These are phyloP conservation scores for Glycine latifolia DNA, from an alignment of 306 rosid species.

Conservation along the genomic window DNA sequence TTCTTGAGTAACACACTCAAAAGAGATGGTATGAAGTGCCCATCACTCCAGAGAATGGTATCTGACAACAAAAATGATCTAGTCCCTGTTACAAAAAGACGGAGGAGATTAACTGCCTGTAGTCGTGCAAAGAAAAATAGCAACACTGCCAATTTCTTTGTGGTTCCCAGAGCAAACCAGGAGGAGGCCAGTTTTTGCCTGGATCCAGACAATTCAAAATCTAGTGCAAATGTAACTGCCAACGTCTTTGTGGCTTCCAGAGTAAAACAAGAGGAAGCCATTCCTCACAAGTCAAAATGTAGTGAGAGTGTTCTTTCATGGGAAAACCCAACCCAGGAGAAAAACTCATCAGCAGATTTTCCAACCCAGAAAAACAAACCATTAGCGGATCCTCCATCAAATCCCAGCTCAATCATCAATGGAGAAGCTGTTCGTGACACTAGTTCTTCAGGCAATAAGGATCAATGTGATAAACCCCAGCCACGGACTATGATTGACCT, in stretches of 20 bases:
- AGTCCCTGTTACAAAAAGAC: conserved; percentile 55
- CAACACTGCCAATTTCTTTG: conserved; percentile 43
- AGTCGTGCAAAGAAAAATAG: conserved; percentile 52
- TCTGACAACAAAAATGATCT: conserved; percentile 48
- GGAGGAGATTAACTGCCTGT: conserved; percentile 60
- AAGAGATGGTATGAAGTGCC: conserved; percentile 49
- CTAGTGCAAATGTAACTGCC: conserved; percentile 20
- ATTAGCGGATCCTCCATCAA: conserved; percentile 48
- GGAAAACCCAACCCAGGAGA: conserved; percentile 48
- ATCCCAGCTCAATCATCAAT: conserved; percentile 48
- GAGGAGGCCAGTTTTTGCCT: conserved; percentile 32
- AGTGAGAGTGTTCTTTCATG: conserved; percentile 44
- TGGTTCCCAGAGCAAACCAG: conserved; percentile 47
- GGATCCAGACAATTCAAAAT: conserved; percentile 17
- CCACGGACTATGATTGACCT: conserved; percentile 66
- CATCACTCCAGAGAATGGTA: conserved; percentile 46
- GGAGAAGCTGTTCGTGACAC: conserved; percentile 47
- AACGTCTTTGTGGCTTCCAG: conserved; percentile 49
- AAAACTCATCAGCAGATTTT: conserved; percentile 48
- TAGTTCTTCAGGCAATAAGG: conserved; percentile 49
- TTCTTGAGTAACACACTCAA: conserved; percentile 32
- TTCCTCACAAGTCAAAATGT: conserved; percentile 46
- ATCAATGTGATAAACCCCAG: conserved; percentile 57
- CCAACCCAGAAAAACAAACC: conserved; percentile 50
- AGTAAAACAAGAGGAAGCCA: conserved; percentile 59